Base-by-base conservation (phyloP, 2,329 filamentous ascomycete genomes). In the Penicillium sp. region DNA sequence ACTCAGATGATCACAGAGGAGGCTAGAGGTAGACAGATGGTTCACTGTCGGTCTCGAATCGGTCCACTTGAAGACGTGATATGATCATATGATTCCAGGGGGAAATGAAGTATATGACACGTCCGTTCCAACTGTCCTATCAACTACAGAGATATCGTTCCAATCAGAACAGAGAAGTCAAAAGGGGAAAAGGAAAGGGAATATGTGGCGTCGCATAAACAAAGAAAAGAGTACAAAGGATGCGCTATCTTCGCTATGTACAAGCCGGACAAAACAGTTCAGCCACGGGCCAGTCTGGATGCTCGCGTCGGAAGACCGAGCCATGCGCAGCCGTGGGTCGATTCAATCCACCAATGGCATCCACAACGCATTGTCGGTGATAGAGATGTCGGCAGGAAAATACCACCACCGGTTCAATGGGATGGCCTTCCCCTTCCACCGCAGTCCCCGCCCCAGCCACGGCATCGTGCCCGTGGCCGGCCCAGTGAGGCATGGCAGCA, bases 331-430 rank as follows among this genome's bases (percentile, higher is more conserved):
- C 25, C 5, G 15, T 41, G 55, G 63, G 61, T 41, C 57, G 58
- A 28, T 43, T 54, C 10, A 52, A 52, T 22, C 56, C 48, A 25
- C 55, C 55, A 48, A 65, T 57, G 4, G 71, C 60, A 34, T 75
- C 70, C 60, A 76, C 57, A 55, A 82, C 65, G 69, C 80, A 82
- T 39, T 70, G 71, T 25, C 75, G 77, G 67, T 82, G 80, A 67
- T 80, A 82, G 51, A 81, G 60, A 69, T 82, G 80, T 55, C 80
- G 75, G 67, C 80, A 82, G 10, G 79, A 76, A 66, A 82, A 82
- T 15, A 81, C 74, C 37, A 82, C 72, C 28, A 79, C 67, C 0
- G 79, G 72, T 49, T 66, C 68, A 20, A 58, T 52, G 22, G 57
- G 11, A 10, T 31, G 50, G 4, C 53, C 45, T 20, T 39, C 48